Evolutionary conservation across 495 filamentous ascomycete species (phyloP).

Genomic region (Xylaria scruposa): DNA sequence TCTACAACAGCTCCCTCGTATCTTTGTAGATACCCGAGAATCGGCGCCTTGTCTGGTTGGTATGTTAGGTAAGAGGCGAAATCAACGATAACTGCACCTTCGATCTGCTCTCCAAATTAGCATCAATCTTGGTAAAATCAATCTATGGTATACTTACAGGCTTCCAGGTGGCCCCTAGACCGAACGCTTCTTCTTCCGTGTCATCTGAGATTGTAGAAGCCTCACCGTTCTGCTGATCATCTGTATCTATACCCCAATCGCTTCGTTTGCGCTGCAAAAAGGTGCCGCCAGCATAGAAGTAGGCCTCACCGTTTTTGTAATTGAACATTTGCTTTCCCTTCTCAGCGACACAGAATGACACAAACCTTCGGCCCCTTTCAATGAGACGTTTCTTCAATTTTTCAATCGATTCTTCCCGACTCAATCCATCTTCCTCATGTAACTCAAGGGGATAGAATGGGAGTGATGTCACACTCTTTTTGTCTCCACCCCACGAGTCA

Average conservation of each 20-base stretch:
- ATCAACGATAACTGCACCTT: slow-evolving; percentile 14
- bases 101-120: slow-evolving; percentile 2
- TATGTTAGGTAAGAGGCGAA: slow-evolving; percentile 16
- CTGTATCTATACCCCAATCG: neutral
- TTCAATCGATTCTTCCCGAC: neutral
- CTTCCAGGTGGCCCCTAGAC: slow-evolving; percentile 9
- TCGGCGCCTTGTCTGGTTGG: neutral
- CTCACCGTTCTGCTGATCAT: neutral
- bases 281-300: slow-evolving; percentile 10
- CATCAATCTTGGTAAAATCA: neutral
- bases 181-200: neutral
- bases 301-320: slow-evolving; percentile 1
- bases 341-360: neutral
- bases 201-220: neutral
- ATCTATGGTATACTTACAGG: neutral
- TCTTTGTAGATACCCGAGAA: neutral
- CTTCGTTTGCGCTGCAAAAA: slow-evolving; percentile 1
- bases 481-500: slow-evolving; percentile 4
- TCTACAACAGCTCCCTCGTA: neutral
- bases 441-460: slow-evolving; percentile 12
- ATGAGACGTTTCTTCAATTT: slow-evolving; percentile 11
- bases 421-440: slow-evolving; percentile 1
- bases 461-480: slow-evolving; percentile 4
- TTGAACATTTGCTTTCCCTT: slow-evolving; percentile 24
- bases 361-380: neutral